Evolutionary conservation across 495 filamentous ascomycete genomes (phyloP).

Genomic region (Tuber brumale): DNA sequence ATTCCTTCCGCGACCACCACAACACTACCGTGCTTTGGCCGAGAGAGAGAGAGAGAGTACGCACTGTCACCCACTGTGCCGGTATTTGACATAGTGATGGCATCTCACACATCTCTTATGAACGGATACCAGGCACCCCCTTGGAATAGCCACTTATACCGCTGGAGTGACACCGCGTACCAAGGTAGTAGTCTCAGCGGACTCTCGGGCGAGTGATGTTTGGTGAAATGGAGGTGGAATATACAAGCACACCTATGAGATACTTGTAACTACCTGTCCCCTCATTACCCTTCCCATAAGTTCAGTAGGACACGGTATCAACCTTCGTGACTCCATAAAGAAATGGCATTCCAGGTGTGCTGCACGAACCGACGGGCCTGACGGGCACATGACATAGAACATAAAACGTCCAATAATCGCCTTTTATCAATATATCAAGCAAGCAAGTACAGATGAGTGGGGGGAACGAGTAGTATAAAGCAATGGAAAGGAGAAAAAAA

Average conservation of each 20-base stretch:
- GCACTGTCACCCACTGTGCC: not conserved
- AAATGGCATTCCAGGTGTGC: not conserved
- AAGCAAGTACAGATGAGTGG: not conserved
- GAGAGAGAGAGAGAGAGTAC: not conserved
- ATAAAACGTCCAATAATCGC: not conserved
- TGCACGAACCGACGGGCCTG: not conserved
- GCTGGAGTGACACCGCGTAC: not conserved
- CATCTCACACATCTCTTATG: no score
- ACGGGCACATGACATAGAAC: not conserved
- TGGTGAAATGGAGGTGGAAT: not conserved
- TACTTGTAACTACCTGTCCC: not conserved
- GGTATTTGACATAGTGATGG: not conserved
- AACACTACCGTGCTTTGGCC: not conserved
- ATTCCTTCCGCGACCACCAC: not conserved
- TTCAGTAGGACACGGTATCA: not conserved
- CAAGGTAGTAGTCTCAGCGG: not conserved
- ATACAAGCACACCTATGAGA: not conserved
- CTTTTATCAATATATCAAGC: constrained; percentile 1
- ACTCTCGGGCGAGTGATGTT: not conserved
- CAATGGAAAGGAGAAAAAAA: not conserved
- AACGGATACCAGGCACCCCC: no score
- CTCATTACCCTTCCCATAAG: not conserved
- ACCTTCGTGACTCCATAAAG: not conserved
- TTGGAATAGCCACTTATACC: no score
- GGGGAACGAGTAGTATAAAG: not conserved